Evolutionary conservation across 2,329 filamentous ascomycete species (phyloP), one percentile per base, ranked within the genome.

Genomic region (Cladosporium sphaerospermum): DNA sequence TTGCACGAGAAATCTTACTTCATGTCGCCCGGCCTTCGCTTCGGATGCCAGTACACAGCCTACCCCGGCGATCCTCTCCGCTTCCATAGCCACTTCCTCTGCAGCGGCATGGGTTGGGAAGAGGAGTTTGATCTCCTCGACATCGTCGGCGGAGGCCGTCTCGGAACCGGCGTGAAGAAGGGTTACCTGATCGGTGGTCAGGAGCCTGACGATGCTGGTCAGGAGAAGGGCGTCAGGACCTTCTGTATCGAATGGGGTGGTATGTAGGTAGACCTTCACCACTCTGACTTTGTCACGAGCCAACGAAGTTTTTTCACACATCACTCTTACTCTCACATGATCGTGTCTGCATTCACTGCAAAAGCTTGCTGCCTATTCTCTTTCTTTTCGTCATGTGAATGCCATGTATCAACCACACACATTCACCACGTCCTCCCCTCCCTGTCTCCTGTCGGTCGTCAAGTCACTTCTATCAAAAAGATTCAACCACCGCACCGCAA

Each of bases 101-200:
- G 86, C 7, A 86, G 85, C n/a, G 83, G 87, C 32, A 82, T 87
- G 61, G 83, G 78, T n/a, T 97, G 90, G 89, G 84, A 96, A 56
- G 82, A 96, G 63, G 83, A 90, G 61, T 85, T 99, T 53, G 80
- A 87, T 36, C 75, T 97, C 64, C 78, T 96, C 60, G 88, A 96
- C 60, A 75, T 99, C 11, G 85, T 97, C 13, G 86, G 84, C 16
- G 90, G 89, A 7, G 93, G 93, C 4, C 79, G 93, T 61, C 71
- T 99, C 57, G 93, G 91, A 0, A 97, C 93, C 2, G 89, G 89
- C 46, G 93, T 97, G 16, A 99, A 99, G 77, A 99, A 99, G 72
- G 88, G 89, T 0, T 96, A 90, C 63, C 73, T 99, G 51, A 79
- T 99, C 54, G 92, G 91, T 6, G 90, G 89, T 0, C 76, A 80